These are phyloP conservation scores for Lichtheimia hyalospora DNA, from an alignment of 371 early-diverging fungal species.

Conservation along the genomic window DNA sequence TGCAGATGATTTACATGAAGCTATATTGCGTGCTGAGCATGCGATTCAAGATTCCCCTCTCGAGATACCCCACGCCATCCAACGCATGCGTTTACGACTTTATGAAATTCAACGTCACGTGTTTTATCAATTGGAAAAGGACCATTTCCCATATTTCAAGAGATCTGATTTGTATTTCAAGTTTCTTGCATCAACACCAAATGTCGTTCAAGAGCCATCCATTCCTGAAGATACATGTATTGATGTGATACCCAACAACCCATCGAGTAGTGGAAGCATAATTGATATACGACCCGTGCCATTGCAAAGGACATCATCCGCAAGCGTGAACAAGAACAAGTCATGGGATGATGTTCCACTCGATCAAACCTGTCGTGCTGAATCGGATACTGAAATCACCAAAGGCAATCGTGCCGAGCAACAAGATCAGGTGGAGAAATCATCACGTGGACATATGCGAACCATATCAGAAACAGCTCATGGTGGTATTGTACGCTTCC, in stretches of 20 bases:
- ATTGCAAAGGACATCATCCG: conserved; percentile 20
- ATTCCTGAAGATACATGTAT: conserved; percentile 27
- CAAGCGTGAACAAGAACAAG: conserved; percentile 10
- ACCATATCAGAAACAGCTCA: conserved; percentile 27
- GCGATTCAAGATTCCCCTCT: conserved; percentile 9
- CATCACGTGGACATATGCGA: conserved; percentile 3
- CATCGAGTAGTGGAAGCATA: conserved; percentile 1
- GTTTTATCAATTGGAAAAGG: conserved; percentile 61
- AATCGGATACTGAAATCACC: conserved; percentile 23
- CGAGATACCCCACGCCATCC: conserved; percentile 9
- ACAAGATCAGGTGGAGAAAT: neutral
- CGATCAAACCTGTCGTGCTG: conserved; percentile 5
- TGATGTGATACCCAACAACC: conserved; percentile 20
- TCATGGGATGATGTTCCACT: conserved; percentile 11
- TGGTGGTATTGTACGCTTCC: conserved; percentile 15
- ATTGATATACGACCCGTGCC: neutral
- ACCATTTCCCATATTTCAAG: conserved; percentile 65
- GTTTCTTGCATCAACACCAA: conserved; percentile 54
- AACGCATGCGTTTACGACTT: conserved; percentile 25
- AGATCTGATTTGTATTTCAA: conserved; percentile 68
- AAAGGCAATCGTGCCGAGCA: neutral
- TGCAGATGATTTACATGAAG: conserved; percentile 23
- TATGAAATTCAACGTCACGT: conserved; percentile 53
- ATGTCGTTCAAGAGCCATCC: conserved; percentile 15
- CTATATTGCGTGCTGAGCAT: conserved; percentile 19